Conservation (phyloP, 2,329 filamentous ascomycete species). For the Aspergillus eucalypticola region DNA sequence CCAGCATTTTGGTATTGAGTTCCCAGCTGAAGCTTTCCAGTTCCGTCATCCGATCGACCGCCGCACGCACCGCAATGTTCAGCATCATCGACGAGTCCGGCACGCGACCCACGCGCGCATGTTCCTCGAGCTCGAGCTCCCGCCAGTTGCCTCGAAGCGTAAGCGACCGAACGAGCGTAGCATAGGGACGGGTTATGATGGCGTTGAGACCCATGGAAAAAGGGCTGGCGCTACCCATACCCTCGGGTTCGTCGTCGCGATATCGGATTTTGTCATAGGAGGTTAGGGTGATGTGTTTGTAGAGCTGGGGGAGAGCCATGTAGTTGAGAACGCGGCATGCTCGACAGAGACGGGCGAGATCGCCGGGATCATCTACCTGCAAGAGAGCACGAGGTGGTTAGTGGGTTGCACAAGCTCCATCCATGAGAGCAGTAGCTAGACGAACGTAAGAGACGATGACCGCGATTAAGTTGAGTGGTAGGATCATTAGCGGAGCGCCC, state of each 20-base stretch:
- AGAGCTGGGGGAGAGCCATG: conserved; percentile 64
- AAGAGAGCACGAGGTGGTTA: conserved; percentile 11
- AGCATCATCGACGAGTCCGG: conserved; percentile 66
- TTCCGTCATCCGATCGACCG: conserved; percentile 59
- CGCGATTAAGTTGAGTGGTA: conserved; percentile 61
- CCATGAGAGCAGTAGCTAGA: background rate
- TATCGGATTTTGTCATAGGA: conserved; percentile 63
- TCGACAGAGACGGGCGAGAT: conserved; percentile 60
- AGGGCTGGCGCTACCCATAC: conserved; percentile 62
- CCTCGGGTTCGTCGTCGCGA: conserved; percentile 58
- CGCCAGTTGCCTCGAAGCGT: conserved; percentile 58
- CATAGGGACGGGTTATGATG: conserved; percentile 58
- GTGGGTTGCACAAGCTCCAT: background rate
- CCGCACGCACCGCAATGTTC: conserved; percentile 60
- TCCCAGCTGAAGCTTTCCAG: conserved; percentile 62
- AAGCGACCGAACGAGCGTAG: conserved; percentile 55
- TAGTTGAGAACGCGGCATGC: conserved; percentile 65
- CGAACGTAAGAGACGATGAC: conserved; percentile 58
- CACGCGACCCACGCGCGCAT: conserved; percentile 58
- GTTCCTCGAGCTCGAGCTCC: conserved; percentile 59
- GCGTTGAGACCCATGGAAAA: conserved; percentile 65
- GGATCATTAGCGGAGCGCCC: conserved; percentile 36
- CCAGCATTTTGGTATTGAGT: conserved; percentile 60
- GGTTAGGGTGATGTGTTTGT: conserved; percentile 56
- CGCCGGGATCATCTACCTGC: conserved; percentile 59